Evolutionary conservation across 495 filamentous ascomycete species (phyloP), one percentile per base, ranked within the genome.

Genomic region (Venustampulla echinocandica): DNA sequence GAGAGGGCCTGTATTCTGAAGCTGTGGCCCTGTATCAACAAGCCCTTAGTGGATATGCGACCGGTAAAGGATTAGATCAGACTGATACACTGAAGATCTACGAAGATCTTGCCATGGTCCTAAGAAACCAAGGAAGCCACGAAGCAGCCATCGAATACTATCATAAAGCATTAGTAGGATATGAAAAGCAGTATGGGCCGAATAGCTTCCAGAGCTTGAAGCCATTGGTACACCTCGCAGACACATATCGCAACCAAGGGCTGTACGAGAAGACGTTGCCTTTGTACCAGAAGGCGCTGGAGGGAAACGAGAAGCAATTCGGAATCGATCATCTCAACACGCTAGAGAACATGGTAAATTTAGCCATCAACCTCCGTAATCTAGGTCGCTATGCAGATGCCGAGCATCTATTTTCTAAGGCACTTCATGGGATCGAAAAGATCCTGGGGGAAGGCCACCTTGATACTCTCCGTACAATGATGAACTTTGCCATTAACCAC

Each of bases 381-480:
- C 14, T 1, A 13, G 36, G 60, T 2, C 54, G 59, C 15, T 63
- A 61, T 39, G 25, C 61, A 35, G 65, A 69, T 20, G 65, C 68
- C 0, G 64, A 67, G 28, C 15, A 25, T 13, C 27, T 61, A 17
- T 41, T 60, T 37, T 51, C 46, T 23, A 42, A 45, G 11, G 40
- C 47, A 1, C 47, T 68, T 20, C 45, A 49, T 4, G 32, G 50
- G 20, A 19, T 56, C 9, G 60, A 42, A 23, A 45, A 46, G 35
- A 23, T 52, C 20, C 51, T 64, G 10, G 62, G 65, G 10, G 39
- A 27, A 28, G 50, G 64, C 30, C 55, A 68, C 56, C 49, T 52
- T 13, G 20, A 49, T 42, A 66, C 20, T 25, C 46, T 54, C 27
- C n/a, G n/a, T n/a, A n/a, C n/a, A n/a, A n/a, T n/a, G n/a, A n/a